phyloP scores from a whole-genome alignment of 2,329 filamentous ascomycete species.

The Trichoderma sp. region DNA sequence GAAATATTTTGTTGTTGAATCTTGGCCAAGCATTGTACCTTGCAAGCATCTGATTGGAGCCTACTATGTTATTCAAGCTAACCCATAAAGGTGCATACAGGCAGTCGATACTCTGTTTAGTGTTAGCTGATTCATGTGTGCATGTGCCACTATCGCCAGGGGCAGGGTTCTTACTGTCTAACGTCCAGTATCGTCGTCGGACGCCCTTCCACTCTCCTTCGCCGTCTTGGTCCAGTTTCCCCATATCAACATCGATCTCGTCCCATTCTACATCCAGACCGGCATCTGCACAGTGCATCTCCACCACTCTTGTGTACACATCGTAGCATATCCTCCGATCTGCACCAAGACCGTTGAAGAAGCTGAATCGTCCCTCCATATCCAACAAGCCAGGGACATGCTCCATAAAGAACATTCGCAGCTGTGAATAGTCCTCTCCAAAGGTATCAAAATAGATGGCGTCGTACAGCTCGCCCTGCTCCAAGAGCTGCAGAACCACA shows the following conservation, averaged over 20 bases:
- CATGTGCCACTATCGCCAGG: constrained; percentile 25
- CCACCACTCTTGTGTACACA: constrained; percentile 89
- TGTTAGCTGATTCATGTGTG: constrained; percentile 36
- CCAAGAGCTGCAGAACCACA: constrained; percentile 68
- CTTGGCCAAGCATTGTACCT: constrained; percentile 1
- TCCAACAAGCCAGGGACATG: constrained; percentile 80
- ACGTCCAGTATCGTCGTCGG: constrained; percentile 84
- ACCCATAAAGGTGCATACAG: constrained; percentile 73
- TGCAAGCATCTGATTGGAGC: constrained; percentile 23
- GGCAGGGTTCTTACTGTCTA: constrained; percentile 62
- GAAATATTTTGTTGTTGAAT: background rate
- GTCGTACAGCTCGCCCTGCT: constrained; percentile 73
- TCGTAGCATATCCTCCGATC: constrained; percentile 94
- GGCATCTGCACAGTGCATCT: constrained; percentile 87
- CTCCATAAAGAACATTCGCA: constrained; percentile 86
- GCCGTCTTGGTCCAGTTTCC: constrained; percentile 65
- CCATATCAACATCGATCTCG: constrained; percentile 72
- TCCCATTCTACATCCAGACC: constrained; percentile 90
- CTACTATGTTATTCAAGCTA: constrained; percentile 43
- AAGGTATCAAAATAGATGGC: constrained; percentile 98
- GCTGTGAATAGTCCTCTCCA: constrained; percentile 86
- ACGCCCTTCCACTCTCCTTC: constrained; percentile 87
- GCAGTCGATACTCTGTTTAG: constrained; percentile 67
- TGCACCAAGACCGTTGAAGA: constrained; percentile 89
- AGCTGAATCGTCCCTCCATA: constrained; percentile 74